These are phyloP conservation scores for Nissolia schottii DNA, from an alignment of 306 rosid genomes.

Conservation along the genomic window DNA sequence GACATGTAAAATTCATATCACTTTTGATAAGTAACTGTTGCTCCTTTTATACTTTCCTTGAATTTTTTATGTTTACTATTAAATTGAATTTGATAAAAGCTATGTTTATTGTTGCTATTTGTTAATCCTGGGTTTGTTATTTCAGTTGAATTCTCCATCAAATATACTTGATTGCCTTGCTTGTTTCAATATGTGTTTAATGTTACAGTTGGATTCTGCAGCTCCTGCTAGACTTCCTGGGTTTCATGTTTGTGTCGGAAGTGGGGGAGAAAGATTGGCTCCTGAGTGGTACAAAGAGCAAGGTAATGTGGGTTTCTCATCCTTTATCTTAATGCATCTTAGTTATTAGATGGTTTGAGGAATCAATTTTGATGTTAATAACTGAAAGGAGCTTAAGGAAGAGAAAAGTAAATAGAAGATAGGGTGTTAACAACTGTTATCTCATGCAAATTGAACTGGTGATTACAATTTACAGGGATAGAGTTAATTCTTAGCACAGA, in stretches of 20 bases:
- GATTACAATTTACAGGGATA: constrained; percentile 81
- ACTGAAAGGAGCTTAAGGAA: not conserved
- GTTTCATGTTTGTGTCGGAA: constrained; percentile 87
- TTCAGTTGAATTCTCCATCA: not conserved
- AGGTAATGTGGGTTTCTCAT: constrained; percentile 44
- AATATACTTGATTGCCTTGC: not conserved
- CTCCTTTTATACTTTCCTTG: not conserved
- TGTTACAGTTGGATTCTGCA: constrained; percentile 37
- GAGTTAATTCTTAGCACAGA: constrained; percentile 78
- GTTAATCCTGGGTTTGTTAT: not conserved
- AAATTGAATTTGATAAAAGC: not conserved
- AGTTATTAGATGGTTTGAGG: not conserved
- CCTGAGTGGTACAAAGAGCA: constrained; percentile 86
- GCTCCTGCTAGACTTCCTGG: constrained; percentile 99
- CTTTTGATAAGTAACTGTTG: too few species aligned
- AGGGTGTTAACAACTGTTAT: not conserved
- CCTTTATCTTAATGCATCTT: not conserved
- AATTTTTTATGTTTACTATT: not conserved
- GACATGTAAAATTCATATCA: too few species aligned
- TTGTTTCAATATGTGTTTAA: not conserved
- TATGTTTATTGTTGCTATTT: not conserved
- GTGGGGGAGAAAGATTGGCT: constrained; percentile 90
- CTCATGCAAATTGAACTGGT: constrained; percentile 23
- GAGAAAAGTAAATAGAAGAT: not conserved
- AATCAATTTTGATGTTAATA: not conserved